Evolutionary conservation across 495 filamentous ascomycete genomes (phyloP), one percentile per base, ranked within the genome.

Genomic region (Viridothelium virens): DNA sequence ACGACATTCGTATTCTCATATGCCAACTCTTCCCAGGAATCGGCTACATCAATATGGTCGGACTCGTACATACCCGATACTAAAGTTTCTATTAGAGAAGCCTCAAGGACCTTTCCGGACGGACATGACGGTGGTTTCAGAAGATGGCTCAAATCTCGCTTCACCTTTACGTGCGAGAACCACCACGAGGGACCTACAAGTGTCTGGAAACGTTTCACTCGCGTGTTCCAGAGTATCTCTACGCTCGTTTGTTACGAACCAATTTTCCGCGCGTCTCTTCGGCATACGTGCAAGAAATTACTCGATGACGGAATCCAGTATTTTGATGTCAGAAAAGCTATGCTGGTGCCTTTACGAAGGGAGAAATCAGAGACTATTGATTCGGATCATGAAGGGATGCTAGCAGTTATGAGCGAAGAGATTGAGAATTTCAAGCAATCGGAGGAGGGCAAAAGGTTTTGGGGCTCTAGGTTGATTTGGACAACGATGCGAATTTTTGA

Each of bases 391-490:
- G 74, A 78, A 47, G 86, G 86, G 59, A 84, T 91, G 77, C 86
- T 91, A 69, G 74, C 79, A 7, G 84, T 86, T 11, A 82, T 96
- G 62, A 83, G 85, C 48, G 91, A 97, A 61, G 92, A 93, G 67
- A 75, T 96, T n/a, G 82, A 86, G 48, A 79, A 76, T 2, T 97
- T 96, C 80, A 84, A 89, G 67, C 76, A 78, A 2, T 85, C 87
- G 0, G 83, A 89, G 56, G 84, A 86, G 71, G 91, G 91, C 2
- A 80, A 84, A 50, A 74, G 74, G 1, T 97, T 97, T 75, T 92
- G 91, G 86, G 94, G 91, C 11, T 83, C 89, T 12, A 82, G 92
- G 6, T 84, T 94, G 69, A 97, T 98, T 66, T 97, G 91, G 91
- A 90, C 92, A 1, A 81, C 84, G 3, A 71, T 91, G 25, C 85